These are phyloP conservation scores for Westerdykella ornata DNA, from an alignment of 2,329 filamentous ascomycete genomes.

Conservation along the genomic window DNA sequence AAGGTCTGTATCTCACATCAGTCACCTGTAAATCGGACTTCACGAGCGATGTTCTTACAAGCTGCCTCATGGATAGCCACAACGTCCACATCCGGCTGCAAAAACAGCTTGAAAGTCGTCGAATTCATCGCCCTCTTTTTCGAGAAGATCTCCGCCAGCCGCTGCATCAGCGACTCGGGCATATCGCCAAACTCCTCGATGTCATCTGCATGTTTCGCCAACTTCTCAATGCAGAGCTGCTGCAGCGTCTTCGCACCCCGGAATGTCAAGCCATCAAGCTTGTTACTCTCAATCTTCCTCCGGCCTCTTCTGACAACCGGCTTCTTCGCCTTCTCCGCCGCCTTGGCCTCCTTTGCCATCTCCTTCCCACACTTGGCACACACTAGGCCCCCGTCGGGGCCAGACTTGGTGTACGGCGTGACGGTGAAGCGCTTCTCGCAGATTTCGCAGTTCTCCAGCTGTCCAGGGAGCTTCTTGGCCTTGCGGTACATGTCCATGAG, in stretches of 20 bases:
- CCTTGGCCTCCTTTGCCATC: slow-evolving; percentile 59
- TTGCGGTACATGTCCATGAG: slow-evolving; percentile 52
- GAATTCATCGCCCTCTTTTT: slow-evolving; percentile 55
- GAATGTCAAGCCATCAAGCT: slow-evolving; percentile 66
- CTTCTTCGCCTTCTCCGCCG: slow-evolving; percentile 53
- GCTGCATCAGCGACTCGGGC: slow-evolving; percentile 50
- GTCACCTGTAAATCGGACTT: not conserved
- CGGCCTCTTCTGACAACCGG: slow-evolving; percentile 55
- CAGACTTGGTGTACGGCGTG: slow-evolving; percentile 77
- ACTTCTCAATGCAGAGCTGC: slow-evolving; percentile 57
- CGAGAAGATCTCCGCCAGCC: slow-evolving; percentile 57
- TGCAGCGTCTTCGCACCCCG: slow-evolving; percentile 64
- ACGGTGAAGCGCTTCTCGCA: slow-evolving; percentile 89
- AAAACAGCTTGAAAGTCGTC: slow-evolving; percentile 45
- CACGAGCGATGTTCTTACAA: slow-evolving; percentile 36
- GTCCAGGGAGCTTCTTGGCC: slow-evolving; percentile 62
- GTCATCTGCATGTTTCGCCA: slow-evolving; percentile 57
- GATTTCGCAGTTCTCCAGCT: slow-evolving; percentile 79
- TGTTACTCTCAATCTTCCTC: slow-evolving; percentile 73
- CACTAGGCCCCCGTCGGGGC: slow-evolving; percentile 76
- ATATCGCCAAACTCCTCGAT: slow-evolving; percentile 60
- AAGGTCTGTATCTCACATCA: slow-evolving; percentile 47
- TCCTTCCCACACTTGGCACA: slow-evolving; percentile 76
- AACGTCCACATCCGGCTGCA: slow-evolving; percentile 48
- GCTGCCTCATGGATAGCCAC: slow-evolving; percentile 58